Evolutionary conservation across 306 rosid genomes (phyloP), one percentile per base, ranked within the genome.

Genomic region (Trifolium dubium): DNA sequence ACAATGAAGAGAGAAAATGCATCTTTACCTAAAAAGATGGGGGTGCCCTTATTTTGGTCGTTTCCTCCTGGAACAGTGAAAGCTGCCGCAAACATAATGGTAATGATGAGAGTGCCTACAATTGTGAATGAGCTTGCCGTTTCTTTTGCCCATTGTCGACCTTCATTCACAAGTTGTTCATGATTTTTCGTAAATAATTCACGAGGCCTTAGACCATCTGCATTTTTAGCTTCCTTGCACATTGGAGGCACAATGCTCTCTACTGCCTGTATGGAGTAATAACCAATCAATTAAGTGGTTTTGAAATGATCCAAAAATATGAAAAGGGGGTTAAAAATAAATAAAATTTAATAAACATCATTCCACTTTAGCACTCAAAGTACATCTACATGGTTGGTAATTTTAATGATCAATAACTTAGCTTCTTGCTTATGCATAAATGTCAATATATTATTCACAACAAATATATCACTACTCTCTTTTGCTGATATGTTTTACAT

Each of bases 61-160:
- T 10, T 71, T 10, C 77, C 73, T 4, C 82, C 82, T 0, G 82
- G 77, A 12, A 78, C 40, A 3, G 77, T 78, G 49, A 74, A 74
- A 6, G 78, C 63, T 2, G 78, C 71, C 0, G 78, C 78, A 1
- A 74, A 74, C 71, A 62, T 64, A 4, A 78, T 71, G 0, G 75
- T 79, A 3, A 15, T 41, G 10, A 79, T 67, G 9, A 79, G 73
- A 29, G 71, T 53, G 2, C 76, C 59, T 5, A 74, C 83, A n/a
- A 68, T 0, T 5, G 76, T 8, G 2, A 61, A 68, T 3, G 79
- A 49, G 4, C 2, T 2, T 3, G 75, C 64, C 5, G 71, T 58
- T 0, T 59, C 39, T 15, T 73, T 80, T 14, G 71, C 75, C 83
- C 83, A 79, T 60, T 66, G 66, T 9, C 79, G 79, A 0, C 3